phyloP scores from a whole-genome alignment of 176 grass and related monocot species.

The Phoenix dactylifera region DNA sequence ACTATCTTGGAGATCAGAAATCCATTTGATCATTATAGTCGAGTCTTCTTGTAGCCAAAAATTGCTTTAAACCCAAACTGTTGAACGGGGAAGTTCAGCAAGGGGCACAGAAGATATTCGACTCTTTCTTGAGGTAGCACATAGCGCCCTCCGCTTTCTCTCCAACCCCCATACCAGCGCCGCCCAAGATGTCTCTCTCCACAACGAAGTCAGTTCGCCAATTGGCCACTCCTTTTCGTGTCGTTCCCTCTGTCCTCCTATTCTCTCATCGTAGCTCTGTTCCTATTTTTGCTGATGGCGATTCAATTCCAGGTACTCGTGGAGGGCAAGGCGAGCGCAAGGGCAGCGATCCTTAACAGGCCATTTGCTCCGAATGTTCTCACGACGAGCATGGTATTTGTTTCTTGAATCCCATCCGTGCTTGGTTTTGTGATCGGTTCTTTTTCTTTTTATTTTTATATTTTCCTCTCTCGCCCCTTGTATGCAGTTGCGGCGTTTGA shows the following conservation, averaged over 20 bases:
- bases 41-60: too few species aligned
- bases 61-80: too few species aligned
- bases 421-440: background rate
- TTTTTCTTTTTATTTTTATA: background rate
- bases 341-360: conserved; percentile 70
- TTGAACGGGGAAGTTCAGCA: too few species aligned
- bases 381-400: conserved; percentile 55
- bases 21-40: too few species aligned
- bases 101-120: too few species aligned
- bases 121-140: too few species aligned
- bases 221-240: too few species aligned
- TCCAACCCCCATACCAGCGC: conserved; percentile 14
- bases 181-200: conserved; percentile 26
- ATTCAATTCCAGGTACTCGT: conserved; percentile 43
- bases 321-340: conserved; percentile 67
- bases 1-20: too few species aligned
- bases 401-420: background rate
- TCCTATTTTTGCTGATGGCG: background rate
- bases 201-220: conserved; percentile 34
- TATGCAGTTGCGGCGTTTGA: background rate
- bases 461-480: too few species aligned
- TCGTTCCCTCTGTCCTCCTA: background rate
- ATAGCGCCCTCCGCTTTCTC: background rate
- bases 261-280: background rate
- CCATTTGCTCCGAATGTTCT: conserved; percentile 59